Evolutionary conservation across 2,329 filamentous ascomycete genomes (phyloP).

Genomic region (Ceratocystis albifundus): DNA sequence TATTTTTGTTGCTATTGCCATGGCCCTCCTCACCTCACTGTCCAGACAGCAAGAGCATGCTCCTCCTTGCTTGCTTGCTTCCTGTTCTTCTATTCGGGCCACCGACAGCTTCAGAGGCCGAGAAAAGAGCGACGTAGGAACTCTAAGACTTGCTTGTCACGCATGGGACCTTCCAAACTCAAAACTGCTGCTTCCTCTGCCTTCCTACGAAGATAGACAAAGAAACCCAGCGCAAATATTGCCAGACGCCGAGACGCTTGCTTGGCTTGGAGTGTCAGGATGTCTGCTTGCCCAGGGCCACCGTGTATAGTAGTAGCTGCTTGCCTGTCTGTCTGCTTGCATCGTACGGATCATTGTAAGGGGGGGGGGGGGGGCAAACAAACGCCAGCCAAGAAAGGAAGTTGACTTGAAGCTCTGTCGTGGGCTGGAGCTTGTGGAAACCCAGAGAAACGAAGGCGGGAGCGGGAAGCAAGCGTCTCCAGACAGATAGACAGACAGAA

Average conservation of each 20-base stretch:
- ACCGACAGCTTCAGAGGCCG: not conserved
- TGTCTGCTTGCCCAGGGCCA: not conserved
- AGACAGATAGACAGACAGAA: too few species aligned
- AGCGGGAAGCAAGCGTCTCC: not conserved
- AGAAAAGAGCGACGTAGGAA: not conserved
- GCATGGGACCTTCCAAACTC: not conserved
- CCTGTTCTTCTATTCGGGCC: not conserved
- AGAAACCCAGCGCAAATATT: too few species aligned
- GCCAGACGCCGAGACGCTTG: not conserved
- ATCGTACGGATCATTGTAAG: not conserved
- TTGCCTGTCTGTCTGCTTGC: not conserved
- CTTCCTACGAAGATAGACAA: too few species aligned
- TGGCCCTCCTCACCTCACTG: not conserved
- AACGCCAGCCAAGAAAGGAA: not conserved
- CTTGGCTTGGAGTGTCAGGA: not conserved
- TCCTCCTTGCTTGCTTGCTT: too few species aligned
- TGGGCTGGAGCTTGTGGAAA: too few species aligned
- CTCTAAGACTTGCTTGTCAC: not conserved
- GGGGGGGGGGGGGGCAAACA: not conserved
- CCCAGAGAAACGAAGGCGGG: too few species aligned
- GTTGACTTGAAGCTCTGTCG: not conserved
- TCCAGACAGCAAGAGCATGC: not conserved
- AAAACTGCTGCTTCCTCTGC: not conserved
- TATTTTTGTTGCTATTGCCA: slow-evolving; percentile 14
- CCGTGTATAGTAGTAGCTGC: not conserved